These are phyloP conservation scores for Alternaria dauci DNA, from an alignment of 2,329 filamentous ascomycete species.

Conservation along the genomic window DNA sequence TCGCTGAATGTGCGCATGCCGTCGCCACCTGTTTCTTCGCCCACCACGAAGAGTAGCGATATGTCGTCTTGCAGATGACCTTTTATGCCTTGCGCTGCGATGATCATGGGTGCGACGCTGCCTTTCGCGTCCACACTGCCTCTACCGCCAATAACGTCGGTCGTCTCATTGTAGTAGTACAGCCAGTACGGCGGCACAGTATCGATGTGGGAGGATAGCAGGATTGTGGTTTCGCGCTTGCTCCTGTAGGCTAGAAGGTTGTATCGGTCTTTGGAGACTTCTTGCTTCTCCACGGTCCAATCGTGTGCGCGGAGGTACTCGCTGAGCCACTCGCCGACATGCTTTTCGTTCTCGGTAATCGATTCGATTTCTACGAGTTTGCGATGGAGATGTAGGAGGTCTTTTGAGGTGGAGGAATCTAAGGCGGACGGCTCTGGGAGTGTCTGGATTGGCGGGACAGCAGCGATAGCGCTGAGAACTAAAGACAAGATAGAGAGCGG, in stretches of 20 bases:
- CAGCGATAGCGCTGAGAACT: conserved; percentile 18
- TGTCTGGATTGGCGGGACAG: conserved; percentile 6
- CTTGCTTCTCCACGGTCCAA: conserved; percentile 70
- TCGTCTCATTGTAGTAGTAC: conserved; percentile 65
- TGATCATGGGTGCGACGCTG: conserved; percentile 74
- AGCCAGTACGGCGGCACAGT: conserved; percentile 73
- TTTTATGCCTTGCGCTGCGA: conserved; percentile 67
- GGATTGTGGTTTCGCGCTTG: conserved; percentile 63
- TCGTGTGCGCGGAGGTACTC: conserved; percentile 68
- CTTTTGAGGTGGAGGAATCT: conserved; percentile 38
- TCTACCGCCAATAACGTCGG: conserved; percentile 69
- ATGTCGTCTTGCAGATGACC: conserved; percentile 55
- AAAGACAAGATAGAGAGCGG: conserved; percentile 25
- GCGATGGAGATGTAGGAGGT: conserved; percentile 76
- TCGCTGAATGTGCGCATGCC: conserved; percentile 71
- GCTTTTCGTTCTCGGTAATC: conserved; percentile 72
- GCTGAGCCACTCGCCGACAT: conserved; percentile 73
- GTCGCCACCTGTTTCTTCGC: conserved; percentile 81
- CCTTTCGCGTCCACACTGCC: conserved; percentile 72
- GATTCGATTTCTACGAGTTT: conserved; percentile 78
- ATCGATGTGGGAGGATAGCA: conserved; percentile 86
- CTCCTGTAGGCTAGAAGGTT: conserved; percentile 77
- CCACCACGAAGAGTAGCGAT: conserved; percentile 71
- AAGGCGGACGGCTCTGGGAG: conserved; percentile 20
- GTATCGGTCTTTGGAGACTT: conserved; percentile 64